These are phyloP conservation scores for Glebionis coronaria DNA, from an alignment of 129 eudicot species.

Conservation along the genomic window DNA sequence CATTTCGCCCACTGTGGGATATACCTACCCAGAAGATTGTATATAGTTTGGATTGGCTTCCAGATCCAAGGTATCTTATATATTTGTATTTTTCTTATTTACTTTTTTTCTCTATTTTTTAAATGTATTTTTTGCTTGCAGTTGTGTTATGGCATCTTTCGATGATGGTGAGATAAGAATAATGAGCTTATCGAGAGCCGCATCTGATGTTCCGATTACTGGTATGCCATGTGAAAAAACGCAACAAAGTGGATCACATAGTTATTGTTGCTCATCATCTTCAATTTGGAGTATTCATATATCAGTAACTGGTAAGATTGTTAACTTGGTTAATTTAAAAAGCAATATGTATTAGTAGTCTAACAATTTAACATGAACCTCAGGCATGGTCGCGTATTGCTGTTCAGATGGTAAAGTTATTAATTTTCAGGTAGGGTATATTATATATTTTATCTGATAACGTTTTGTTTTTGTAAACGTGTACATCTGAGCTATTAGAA, in stretches of 20 bases:
- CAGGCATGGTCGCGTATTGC: conserved; percentile 92
- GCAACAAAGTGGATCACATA: conserved; percentile 52
- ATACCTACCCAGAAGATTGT: conserved; percentile 40
- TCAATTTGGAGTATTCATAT: conserved; percentile 77
- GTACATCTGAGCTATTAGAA: too few species aligned
- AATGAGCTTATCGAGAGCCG: conserved; percentile 61
- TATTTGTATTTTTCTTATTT: not conserved
- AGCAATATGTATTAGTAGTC: not conserved
- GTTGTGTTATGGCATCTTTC: conserved; percentile 55
- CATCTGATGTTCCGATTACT: conserved; percentile 67
- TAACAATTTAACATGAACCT: not conserved
- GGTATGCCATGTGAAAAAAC: conserved; percentile 55
- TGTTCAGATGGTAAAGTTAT: conserved; percentile 77
- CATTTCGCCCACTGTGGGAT: conserved; percentile 81
- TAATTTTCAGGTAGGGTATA: conserved; percentile 70
- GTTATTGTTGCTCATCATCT: conserved; percentile 62
- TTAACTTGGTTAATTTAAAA: not conserved
- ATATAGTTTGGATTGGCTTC: conserved; percentile 82
- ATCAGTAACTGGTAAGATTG: conserved; percentile 58
- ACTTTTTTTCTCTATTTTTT: not conserved
- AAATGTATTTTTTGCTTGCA: conserved; percentile 26
- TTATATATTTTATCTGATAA: not conserved
- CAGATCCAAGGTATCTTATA: conserved; percentile 68
- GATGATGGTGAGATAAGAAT: conserved; percentile 82
- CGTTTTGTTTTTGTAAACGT: not conserved